Evolutionary conservation across 306 rosid genomes (phyloP).

Genomic region (Malus fusca): DNA sequence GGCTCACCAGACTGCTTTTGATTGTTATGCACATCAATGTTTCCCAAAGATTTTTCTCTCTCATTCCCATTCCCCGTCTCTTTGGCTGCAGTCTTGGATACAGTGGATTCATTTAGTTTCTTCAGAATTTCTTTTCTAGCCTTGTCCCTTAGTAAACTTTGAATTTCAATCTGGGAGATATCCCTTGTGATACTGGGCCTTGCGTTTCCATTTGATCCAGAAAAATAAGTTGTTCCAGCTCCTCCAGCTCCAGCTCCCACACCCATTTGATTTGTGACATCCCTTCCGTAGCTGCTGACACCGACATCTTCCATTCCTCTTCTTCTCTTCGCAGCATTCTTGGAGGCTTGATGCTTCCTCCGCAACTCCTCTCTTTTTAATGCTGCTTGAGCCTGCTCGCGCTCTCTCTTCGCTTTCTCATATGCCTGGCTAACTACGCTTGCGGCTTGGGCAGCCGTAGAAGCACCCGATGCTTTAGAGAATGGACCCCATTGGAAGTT

Average conservation of each 20-base stretch:
- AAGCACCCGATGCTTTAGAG: slow-evolving; percentile 54
- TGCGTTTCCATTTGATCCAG: slow-evolving; percentile 20
- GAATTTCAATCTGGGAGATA: slow-evolving; percentile 35
- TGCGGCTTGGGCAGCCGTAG: slow-evolving; percentile 81
- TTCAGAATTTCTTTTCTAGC: slow-evolving; percentile 57
- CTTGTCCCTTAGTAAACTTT: slow-evolving; percentile 41
- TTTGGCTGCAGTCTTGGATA: slow-evolving; percentile 10
- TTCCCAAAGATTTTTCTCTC: slow-evolving; percentile 17
- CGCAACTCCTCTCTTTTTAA: slow-evolving; percentile 43
- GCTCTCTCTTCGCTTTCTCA: slow-evolving; percentile 84
- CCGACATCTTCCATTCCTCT: slow-evolving; percentile 45
- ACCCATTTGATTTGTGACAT: slow-evolving; percentile 30
- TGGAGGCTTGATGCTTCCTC: slow-evolving; percentile 57
- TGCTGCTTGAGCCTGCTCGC: slow-evolving; percentile 88
- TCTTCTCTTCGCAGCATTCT: slow-evolving; percentile 61
- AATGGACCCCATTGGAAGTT: slow-evolving; percentile 76
- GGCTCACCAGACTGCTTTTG: not conserved
- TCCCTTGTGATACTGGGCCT: slow-evolving; percentile 24
- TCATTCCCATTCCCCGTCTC: slow-evolving; percentile 15
- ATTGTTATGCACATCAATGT: not conserved
- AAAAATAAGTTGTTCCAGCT: slow-evolving; percentile 1
- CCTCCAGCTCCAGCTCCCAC: slow-evolving; percentile 34
- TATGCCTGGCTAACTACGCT: slow-evolving; percentile 84
- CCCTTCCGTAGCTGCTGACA: slow-evolving; percentile 26
- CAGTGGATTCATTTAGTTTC: slow-evolving; percentile 29